Evolutionary conservation across 495 filamentous ascomycete species (phyloP), one percentile per base, ranked within the genome.

Genomic region (Podospora fimiseda): DNA sequence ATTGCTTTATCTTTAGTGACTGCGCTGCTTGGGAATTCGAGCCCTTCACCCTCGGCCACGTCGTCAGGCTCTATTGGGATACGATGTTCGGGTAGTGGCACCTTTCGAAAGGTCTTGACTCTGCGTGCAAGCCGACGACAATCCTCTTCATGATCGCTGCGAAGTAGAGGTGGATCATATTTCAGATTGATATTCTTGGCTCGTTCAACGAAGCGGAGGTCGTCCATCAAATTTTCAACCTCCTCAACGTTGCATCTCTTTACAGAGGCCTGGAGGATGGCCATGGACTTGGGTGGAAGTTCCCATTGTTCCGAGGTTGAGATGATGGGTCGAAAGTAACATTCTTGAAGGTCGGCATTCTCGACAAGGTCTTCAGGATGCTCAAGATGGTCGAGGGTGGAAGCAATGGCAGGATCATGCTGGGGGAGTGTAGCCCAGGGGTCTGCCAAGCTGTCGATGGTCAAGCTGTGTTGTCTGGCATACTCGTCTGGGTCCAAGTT

Each of bases 141-240:
- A 50, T 83, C 76, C 9, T 60, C 58, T 3, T 76, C 74, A 50
- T 75, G 68, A 54, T 81, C 75, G 16, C 64, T 75, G 8, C 57
- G 60, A 8, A 87, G 72, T 0, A 79, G 51, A 0, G 82, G 80
- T 1, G 61, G 30, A 14, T 86, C 80, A 2, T 82, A 13, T 53
- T 78, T 82, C 15, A 79, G 42, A 9, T 53, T 48, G 18, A 59
- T 52, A 11, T 60, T 36, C 4, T 55, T 48, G 2, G 14, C 4
- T n/a, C 45, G 44, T 33, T 43, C 48, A 9, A 43, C 8, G 18
- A 44, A 51, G 30, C 50, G 64, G 39, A 66, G 48, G 21, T 57
- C 43, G 1, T 33, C 42, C 48, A 57, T 59, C 15, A 59, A 38
- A 14, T 39, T 38, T n/a, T 27, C 11, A 3, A 56, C 11, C 13